Evolutionary conservation across 768 basidiomycete species (phyloP).

Genomic region (Leccinellum rugosiceps): DNA sequence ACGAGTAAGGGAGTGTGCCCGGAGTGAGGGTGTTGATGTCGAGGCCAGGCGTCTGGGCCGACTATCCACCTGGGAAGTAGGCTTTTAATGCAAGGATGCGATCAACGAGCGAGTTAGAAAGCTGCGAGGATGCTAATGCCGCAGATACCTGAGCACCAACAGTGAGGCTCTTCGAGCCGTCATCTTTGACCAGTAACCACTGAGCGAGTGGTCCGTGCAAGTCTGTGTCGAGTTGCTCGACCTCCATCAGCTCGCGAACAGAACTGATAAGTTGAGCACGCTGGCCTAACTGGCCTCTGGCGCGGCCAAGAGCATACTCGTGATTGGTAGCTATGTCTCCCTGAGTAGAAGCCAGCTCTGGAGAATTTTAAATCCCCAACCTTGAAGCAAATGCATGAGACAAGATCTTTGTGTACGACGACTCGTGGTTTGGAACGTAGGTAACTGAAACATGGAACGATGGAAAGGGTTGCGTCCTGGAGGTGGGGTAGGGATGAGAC

Average conservation of each 20-base stretch:
- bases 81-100: conserved; percentile 57
- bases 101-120: conserved; percentile 44
- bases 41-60: conserved; percentile 45
- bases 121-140: conserved; percentile 41
- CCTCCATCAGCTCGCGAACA: conserved; percentile 63
- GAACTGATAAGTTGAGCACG: conserved; percentile 63
- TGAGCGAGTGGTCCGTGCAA: conserved; percentile 71
- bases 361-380: conserved; percentile 83
- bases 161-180: conserved; percentile 54
- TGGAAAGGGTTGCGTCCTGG: conserved; percentile 34
- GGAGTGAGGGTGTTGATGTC: conserved; percentile 95
- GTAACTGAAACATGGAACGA: conserved; percentile 35
- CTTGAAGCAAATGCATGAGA: conserved; percentile 74
- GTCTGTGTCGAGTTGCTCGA: conserved; percentile 44
- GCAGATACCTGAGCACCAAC: conserved; percentile 57
- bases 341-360: conserved; percentile 61
- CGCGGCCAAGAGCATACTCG: conserved; percentile 90
- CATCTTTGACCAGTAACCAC: conserved; percentile 80
- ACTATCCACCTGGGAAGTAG: conserved; percentile 60
- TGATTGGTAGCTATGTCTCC: conserved; percentile 84
- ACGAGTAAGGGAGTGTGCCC: conserved; percentile 87
- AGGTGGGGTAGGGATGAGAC: conserved; percentile 41
- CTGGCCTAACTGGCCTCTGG: conserved; percentile 76
- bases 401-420: conserved; percentile 88
- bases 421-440: conserved; percentile 86